phyloP scores from a whole-genome alignment of 371 early-diverging fungal species.

The Mortierella sp. region DNA sequence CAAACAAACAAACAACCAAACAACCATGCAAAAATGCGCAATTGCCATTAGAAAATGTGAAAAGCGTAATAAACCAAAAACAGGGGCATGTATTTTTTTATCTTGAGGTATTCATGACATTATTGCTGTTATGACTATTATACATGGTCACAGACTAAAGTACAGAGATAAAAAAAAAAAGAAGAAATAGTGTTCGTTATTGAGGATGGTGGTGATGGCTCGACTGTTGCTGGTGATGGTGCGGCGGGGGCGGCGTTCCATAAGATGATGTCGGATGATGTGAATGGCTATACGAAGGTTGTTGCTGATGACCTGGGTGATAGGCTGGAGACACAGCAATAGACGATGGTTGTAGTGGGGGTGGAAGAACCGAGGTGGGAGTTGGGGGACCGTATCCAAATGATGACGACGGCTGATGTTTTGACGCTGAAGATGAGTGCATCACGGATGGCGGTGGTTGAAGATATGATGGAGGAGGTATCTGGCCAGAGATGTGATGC shows the following conservation, averaged over 20 bases:
- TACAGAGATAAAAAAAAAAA: slow-evolving; percentile 9
- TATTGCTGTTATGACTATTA: neutral
- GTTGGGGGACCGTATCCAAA: slow-evolving; percentile 33
- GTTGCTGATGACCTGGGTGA: slow-evolving; percentile 31
- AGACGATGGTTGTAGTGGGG: slow-evolving; percentile 17
- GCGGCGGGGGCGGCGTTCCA: slow-evolving; percentile 28
- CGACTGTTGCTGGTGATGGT: slow-evolving; percentile 24
- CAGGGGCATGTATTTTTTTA: neutral
- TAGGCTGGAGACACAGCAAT: slow-evolving; percentile 12
- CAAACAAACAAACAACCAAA: neutral
- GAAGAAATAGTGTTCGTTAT: neutral
- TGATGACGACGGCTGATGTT: slow-evolving; percentile 21
- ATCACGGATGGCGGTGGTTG: slow-evolving; percentile 22
- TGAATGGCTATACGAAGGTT: slow-evolving; percentile 16
- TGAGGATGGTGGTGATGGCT: slow-evolving; percentile 21
- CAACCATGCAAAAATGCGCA: neutral
- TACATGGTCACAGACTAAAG: slow-evolving; percentile 3
- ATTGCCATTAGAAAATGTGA: neutral
- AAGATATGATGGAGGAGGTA: slow-evolving; percentile 40
- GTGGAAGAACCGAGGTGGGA: slow-evolving; percentile 26
- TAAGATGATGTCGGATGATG: slow-evolving; percentile 15
- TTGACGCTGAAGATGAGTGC: slow-evolving; percentile 15
- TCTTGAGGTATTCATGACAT: neutral
- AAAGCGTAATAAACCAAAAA: slow-evolving; percentile 3
- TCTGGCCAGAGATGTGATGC: slow-evolving; percentile 38